Evolutionary conservation across 2,329 filamentous ascomycete genomes (phyloP), one percentile per base, ranked within the genome.

Genomic region (Pochonia chlamydosporia): DNA sequence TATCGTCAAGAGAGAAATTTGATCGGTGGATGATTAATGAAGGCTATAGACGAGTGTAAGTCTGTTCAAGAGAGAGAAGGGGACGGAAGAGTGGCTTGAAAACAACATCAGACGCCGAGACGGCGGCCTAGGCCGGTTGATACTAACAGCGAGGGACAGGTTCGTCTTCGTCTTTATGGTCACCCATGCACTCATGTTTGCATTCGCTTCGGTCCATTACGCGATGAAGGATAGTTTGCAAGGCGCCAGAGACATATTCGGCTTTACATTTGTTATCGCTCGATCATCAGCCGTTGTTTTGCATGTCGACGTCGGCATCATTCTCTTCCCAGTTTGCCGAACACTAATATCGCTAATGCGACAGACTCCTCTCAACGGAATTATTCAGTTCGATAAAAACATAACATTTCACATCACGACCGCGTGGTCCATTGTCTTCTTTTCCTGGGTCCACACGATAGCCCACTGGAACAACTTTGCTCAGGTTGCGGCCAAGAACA

Each of bases 21-120:
- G 85, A 91, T 65, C 75, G 83, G 55, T 93, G 88, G 88, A 91
- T 93, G 87, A 85, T 92, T 52, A 92, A 92, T 63, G 88, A 92
- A 63, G 88, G 88, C 51, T 90, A 89, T 64, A 78, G 86, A 63
- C 76, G 86, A 80, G 76, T 92, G 81, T 89, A 74, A 48, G 84
- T 78, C 11, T 18, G 42, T 7, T 18, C 39, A 21, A 20, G 16
- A 23, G 4, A 3, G 7, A 46, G 14, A 24, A 2, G 25, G 28
- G 31, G 20, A 20, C n/a, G n/a, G n/a, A 14, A 16, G 4, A 13
- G 11, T 2, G 7, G 14, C 14, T 16, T 23, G 5, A 28, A 25
- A 3, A 21, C 13, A 9, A 24, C 4, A n/a, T 18, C n/a, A n/a
- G n/a, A n/a, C n/a, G n/a, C n/a, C n/a, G n/a, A n/a, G n/a, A n/a